Evolutionary conservation across 805 yeast species (phyloP), one percentile per base, ranked within the genome.

Genomic region (Kazachstania bromeliacearum): DNA sequence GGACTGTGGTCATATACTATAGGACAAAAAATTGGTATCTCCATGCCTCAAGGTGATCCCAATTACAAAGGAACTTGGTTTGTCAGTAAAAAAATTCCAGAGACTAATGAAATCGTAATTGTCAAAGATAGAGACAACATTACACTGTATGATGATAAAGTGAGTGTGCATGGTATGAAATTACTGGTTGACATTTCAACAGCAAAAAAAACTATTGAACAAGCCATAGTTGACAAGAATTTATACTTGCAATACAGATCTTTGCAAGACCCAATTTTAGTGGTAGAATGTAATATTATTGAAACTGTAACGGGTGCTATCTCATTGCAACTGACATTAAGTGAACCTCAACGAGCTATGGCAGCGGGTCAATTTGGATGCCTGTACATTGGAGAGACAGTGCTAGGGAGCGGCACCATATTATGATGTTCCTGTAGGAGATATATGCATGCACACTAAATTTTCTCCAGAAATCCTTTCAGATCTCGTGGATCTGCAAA

Each of bases 1-100:
- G 98, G 98, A 0, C 55, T 92, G 7, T 92, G 97, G 97, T 76
- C 82, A 32, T 89, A 85, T n/a, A 92, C 98, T 0, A 75, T 89
- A 16, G 98, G 98, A 0, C 97, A 92, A 60, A 73, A 78, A 43
- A 36, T 58, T 5, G 70, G 79, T 13, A 60, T 87, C 2, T 70
- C 85, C 0, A 72, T 89, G 83, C 96, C 96, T 0, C 97, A 92
- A 55, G 89, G 88, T 0, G 78, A 81, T 45, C 88, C 88, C 0
- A 54, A 57, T 5, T 77, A 71, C 45, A 65, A 71, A 30, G 97
- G 97, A 0, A 66, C 73, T 2, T 92, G 98, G 98, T 85, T 77
- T 55, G 85, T 88, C 1, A 72, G 82, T 45, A 87, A 71, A 16
- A 92, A 92, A 51, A 59, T 73, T 22, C 53, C 60, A 8, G 72